phyloP scores from a whole-genome alignment of 2,329 filamentous ascomycete species.

The Dothideomycetes sp. region DNA sequence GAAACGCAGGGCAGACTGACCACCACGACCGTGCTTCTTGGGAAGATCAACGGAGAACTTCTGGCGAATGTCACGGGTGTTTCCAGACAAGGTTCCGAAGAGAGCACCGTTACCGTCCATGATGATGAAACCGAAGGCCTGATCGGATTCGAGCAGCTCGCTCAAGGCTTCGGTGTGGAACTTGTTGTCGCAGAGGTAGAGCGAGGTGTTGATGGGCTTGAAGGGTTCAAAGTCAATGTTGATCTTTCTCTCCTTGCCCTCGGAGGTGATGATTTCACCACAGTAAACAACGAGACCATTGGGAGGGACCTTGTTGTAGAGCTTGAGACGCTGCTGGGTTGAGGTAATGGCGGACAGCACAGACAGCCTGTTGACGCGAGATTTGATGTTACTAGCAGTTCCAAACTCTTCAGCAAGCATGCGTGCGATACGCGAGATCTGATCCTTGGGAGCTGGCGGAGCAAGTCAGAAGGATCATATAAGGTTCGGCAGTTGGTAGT shows the following conservation, averaged over 20 bases:
- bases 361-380: conserved; percentile 95
- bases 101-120: conserved; percentile 99
- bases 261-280: conserved; percentile 97
- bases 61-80: conserved; percentile 92
- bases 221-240: conserved; percentile 99
- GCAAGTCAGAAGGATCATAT: conserved; percentile 13
- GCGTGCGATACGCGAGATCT: conserved; percentile 90
- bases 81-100: conserved; percentile 92
- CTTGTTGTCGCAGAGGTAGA: conserved; percentile 99
- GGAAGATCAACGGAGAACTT: conserved; percentile 98
- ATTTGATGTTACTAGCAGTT: conserved; percentile 99
- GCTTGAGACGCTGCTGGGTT: conserved; percentile 95
- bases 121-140: conserved; percentile 99
- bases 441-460: conserved; percentile 79
- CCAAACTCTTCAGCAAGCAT: conserved; percentile 93
- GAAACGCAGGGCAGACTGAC: conserved; percentile 98
- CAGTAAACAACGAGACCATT: conserved; percentile 98
- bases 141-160: conserved; percentile 94
- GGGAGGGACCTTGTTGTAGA: conserved; percentile 97
- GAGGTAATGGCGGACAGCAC: conserved; percentile 97
- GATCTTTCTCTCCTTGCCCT: conserved; percentile 98
- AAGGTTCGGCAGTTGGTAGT: too few species aligned
- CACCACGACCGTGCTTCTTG: conserved; percentile 99
- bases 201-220: conserved; percentile 99
- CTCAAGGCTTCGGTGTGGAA: conserved; percentile 97